Base-by-base conservation (phyloP, 169 alveolate genomes). In the Plasmodium knowlesi region DNA sequence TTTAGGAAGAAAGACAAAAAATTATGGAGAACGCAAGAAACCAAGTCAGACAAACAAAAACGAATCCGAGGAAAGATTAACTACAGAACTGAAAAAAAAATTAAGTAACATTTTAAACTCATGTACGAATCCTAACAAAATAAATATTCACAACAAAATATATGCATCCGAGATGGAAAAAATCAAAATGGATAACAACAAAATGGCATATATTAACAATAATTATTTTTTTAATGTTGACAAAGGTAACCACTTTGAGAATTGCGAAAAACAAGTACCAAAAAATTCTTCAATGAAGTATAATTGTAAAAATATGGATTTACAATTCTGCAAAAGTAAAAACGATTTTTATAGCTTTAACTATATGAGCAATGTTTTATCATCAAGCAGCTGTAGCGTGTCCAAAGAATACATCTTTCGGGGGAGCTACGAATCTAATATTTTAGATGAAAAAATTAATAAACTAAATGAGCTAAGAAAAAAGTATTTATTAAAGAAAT, bases 81-180 rank as follows among this genome's bases (percentile, higher is more conserved):
- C 79, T 54, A 76, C 54, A 37, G 85, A 85, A 32, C 41, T 74
- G 79, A 78, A 85, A 85, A 74, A 74, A 14, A 85, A 85, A 85
- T 74, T 85, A 85, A 53, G 78, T 54, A 85, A 1, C 43, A 85
- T 85, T 78, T 85, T 85, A 78, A 85, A 39, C 70, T 46, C 81
- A 46, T 85, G 67, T 78, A 12, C 81, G 57, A 85, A 54, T 53
- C 93, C 93, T 43, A 85, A 76, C 41, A 85, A 85, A 74, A 85
- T 85, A 67, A 85, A 85, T 28, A 85, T 85, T 85, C 93, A 85
- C 50, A 85, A 85, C 50, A 85, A 74, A 85, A 85, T 85, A 74
- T 85, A 53, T 76, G 70, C 93, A 50, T n/a, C 93, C 67, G 93
- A 85, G 76, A 74, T 74, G 37, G 93, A 85, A 74, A 85, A 85